Base-by-base conservation (phyloP, 345 rosid genomes). In the Melaleuca quinquenervia region DNA sequence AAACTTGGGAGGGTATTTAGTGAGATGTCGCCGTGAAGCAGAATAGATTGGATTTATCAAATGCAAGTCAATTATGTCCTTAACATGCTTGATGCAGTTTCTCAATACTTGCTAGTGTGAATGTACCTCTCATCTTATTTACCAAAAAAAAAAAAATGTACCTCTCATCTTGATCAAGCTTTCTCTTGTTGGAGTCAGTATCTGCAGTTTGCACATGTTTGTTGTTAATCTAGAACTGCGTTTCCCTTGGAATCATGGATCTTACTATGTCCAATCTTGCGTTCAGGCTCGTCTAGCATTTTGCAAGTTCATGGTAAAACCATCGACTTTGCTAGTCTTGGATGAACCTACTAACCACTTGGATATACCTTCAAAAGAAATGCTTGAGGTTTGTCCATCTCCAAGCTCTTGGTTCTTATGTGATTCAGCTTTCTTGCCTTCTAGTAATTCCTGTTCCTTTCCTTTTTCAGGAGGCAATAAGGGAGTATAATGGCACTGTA, bases 291-390 rank as follows among this genome's bases (percentile, higher is more conserved):
- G 99, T 36, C 95, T 97, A 85, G 98, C 99, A 58, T 97, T 97
- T 88, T 97, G 98, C 89, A 96, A 94, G 85, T 97, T 97, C 90
- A 97, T 97, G 99, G 98, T 97, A 50, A 95, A 91, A 80, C 99
- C 98, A 7, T 96, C 98, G 3, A 95, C 97, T 50, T 85, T 97
- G 70, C 94, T 97, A 6, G 93, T 97, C 86, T 84, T 97, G 90
- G 98, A 97, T 51, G 98, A 97, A 89, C 98, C 99, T 11, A 97
- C 99, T 53, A 97, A 97, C 91, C 99, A 96, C 89, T 89, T 97
- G 86, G 99, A 96, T 91, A 97, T 97, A 83, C 98, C 99, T 87
- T 96, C 99, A 26, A 97, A 97, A 89, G 99, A 96, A 87, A 97
- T 97, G 99, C 98, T 97, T 14, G 98, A 97, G 99, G 99, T 97